Evolutionary conservation across 2,329 filamentous ascomycete species (phyloP).

Genomic region (Pseudogymnoascus verrucosus): DNA sequence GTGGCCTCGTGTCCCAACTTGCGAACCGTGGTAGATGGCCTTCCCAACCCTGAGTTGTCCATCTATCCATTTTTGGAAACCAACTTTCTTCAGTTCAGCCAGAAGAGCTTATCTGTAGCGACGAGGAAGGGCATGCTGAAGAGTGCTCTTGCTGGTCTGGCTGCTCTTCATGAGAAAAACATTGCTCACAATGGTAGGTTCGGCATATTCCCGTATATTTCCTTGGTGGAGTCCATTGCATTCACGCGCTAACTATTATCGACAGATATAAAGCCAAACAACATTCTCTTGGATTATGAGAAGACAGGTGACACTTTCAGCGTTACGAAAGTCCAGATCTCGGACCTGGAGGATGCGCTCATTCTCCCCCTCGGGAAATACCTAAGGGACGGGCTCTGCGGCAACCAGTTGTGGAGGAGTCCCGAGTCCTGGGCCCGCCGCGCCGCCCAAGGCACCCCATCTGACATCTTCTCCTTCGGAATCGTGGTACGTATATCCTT

Average conservation of each 20-base stretch:
- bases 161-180: conserved; percentile 30
- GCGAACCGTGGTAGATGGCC: conserved; percentile 21
- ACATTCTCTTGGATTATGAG: neutral
- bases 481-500: neutral
- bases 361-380: neutral
- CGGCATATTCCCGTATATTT: conserved; percentile 12
- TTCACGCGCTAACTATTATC: neutral
- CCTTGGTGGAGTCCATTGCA: neutral
- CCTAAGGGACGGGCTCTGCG: neutral
- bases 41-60: conserved; percentile 26
- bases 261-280: neutral
- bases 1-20: conserved; percentile 23
- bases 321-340: neutral
- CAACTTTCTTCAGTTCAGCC: conserved; percentile 35
- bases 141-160: conserved; percentile 33
- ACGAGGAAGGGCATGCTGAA: conserved; percentile 36
- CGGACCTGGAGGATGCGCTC: neutral
- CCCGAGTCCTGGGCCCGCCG: neutral
- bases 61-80: conserved; percentile 37
- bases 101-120: conserved; percentile 31
- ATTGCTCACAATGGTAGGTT: conserved; percentile 31
- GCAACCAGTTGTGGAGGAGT: neutral
- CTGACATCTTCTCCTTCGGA: neutral
- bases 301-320: neutral
- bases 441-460: neutral